Base-by-base conservation (phyloP, 2,329 filamentous ascomycete species). In the Metarhizium brunneum region DNA sequence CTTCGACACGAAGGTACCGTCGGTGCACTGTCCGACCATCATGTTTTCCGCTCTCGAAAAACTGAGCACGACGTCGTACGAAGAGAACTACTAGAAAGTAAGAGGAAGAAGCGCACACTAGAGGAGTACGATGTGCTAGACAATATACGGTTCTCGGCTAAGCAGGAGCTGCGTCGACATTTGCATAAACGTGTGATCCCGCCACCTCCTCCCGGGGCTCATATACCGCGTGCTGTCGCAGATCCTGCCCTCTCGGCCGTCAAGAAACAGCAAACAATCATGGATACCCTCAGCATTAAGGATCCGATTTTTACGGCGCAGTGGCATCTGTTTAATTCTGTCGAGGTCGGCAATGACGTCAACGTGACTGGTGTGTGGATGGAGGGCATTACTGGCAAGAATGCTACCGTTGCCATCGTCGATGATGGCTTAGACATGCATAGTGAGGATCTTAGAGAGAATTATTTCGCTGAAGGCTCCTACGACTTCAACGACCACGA, bases 361-460 rank as follows among this genome's bases (percentile, higher is more conserved):
- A 99, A 99, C 65, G 91, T 97, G n/a, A 95, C 91, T 0, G 90
- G 86, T 13, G 80, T 97, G 6, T 99, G 94, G 94, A 69, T 90
- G 63, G 84, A 94, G 63, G 92, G 92, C 4, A 86, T 96, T 56
- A 97, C 92, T 0, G 94, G 94, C 54, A 83, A 90, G 64, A 92
- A 92, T 58, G 82, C 88, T 18, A 96, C 90, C 1, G 90, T 95
- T 2, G 92, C 92, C 54, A 94, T 99, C 62, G 89, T 99, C 3
- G 94, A 99, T 65, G 94, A 99, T 71, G 94, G 94, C 0, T 72
- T 99, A 61, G 94, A 99, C 66, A 94, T 99, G 87, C 83, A 95
- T 73, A 97, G 92, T 74, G 81, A 90, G 30, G 94, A 99, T 68
- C 75, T 99, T 49, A 92, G 88, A 69, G 87, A 84, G 63, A 99